phyloP scores from a whole-genome alignment of 179 eudicot species.

The Camellia oleifera region DNA sequence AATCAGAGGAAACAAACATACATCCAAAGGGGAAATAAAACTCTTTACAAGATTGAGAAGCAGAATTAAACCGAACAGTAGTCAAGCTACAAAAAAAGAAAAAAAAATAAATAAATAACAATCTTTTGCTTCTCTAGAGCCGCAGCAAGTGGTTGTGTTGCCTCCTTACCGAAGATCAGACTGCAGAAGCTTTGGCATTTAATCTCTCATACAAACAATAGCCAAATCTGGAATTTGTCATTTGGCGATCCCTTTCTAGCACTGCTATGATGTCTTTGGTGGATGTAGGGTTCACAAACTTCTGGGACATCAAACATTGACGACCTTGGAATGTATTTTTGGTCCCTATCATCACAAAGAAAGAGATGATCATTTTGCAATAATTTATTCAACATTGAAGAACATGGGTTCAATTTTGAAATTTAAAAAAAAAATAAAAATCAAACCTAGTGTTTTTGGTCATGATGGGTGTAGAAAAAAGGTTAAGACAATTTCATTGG shows the following conservation, averaged over 20 bases:
- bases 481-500: not conserved
- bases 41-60: no score
- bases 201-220: slow-evolving; percentile 1
- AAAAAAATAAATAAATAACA: not conserved
- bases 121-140: not conserved
- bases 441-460: slow-evolving; percentile 2
- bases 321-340: not conserved
- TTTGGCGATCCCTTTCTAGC: not conserved
- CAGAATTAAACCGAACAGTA: no score
- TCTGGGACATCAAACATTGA: not conserved
- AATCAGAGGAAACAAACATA: no score
- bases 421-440: not conserved
- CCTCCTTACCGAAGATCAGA: not conserved
- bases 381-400: not conserved
- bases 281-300: not conserved
- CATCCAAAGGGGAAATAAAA: no score
- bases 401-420: not conserved
- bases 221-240: slow-evolving; percentile 2
- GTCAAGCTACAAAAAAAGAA: no score
- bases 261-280: slow-evolving; percentile 3
- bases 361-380: not conserved
- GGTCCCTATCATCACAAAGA: not conserved
- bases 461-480: not conserved
- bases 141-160: not conserved
- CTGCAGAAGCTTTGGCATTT: not conserved